Conservation (phyloP, 352 stramenopile genomes). For the Globisporangium viniferum region DNA sequence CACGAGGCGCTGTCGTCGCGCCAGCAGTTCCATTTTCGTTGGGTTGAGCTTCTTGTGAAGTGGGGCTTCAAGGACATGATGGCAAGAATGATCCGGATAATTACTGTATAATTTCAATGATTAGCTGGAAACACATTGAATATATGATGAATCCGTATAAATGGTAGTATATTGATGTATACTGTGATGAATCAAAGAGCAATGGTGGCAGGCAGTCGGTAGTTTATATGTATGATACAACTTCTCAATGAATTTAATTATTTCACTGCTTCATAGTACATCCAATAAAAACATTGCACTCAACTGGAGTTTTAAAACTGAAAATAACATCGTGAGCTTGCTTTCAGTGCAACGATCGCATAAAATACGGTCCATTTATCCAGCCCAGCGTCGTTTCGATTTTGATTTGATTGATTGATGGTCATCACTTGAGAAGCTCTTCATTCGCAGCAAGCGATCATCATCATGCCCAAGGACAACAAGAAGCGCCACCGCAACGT, state of each 20-base stretch:
- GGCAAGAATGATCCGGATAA: not conserved
- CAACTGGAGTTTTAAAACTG: not conserved
- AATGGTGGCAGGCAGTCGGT: not conserved
- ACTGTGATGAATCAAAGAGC: not conserved
- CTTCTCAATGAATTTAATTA: not conserved
- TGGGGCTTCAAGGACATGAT: not conserved
- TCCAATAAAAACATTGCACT: not conserved
- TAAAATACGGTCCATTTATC: not conserved
- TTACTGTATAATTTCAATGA: not conserved
- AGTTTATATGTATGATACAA: not conserved
- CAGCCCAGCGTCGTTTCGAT: not conserved
- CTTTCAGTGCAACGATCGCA: not conserved
- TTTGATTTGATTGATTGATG: not conserved
- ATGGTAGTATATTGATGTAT: not conserved
- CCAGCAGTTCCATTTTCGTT: conserved; percentile 1
- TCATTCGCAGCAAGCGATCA: not conserved
- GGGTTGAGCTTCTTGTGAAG: not conserved
- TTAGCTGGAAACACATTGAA: not conserved
- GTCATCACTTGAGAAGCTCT: conserved; percentile 5
- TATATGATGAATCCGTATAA: not conserved
- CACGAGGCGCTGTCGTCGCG: conserved; percentile 1
- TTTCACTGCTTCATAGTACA: not conserved
- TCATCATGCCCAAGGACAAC: conserved; percentile 87
- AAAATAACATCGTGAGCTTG: not conserved
- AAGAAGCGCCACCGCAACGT: conserved; percentile 82